These are phyloP conservation scores for Plenodomus biglobosus DNA, from an alignment of 2,329 filamentous ascomycete genomes.

Conservation along the genomic window DNA sequence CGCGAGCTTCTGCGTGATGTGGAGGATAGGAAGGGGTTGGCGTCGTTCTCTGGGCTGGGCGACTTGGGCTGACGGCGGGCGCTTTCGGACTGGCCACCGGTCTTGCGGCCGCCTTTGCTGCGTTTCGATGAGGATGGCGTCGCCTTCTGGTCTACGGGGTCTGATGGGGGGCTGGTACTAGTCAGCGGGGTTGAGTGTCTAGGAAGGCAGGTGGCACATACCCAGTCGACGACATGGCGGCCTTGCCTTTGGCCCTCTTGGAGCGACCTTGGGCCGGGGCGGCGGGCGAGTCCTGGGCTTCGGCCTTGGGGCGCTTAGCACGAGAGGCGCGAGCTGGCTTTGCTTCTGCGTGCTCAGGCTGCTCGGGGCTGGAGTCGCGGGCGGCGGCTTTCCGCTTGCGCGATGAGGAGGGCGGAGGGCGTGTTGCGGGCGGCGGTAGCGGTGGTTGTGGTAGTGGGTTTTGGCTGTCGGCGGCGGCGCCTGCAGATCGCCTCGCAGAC, in stretches of 20 bases:
- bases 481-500: conserved; percentile 84
- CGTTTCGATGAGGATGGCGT: conserved; percentile 66
- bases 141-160: conserved; percentile 64
- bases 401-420: conserved; percentile 28
- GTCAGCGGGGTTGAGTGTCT: conserved; percentile 22
- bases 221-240: conserved; percentile 72
- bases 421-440: conserved; percentile 48
- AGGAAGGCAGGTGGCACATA: conserved; percentile 47
- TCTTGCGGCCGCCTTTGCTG: conserved; percentile 76
- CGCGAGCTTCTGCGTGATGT: conserved; percentile 38
- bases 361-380: conserved; percentile 48
- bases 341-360: conserved; percentile 42
- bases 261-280: conserved; percentile 50
- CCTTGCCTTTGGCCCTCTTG: conserved; percentile 62
- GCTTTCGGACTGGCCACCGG: conserved; percentile 45
- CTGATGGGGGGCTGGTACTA: conserved; percentile 59
- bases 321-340: conserved; percentile 40
- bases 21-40: conserved; percentile 26
- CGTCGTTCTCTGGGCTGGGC: conserved; percentile 28
- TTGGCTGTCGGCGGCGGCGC: conserved; percentile 47
- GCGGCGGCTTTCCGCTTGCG: conserved; percentile 76
- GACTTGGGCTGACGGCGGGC: conserved; percentile 15
- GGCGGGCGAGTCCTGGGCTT: conserved; percentile 53
- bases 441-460: conserved; percentile 44
- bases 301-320: conserved; percentile 64